Percentiles rank a stretch among this genome's conserved stretches.
Conservation (phyloP, 345 rosid species). For the Firmiana major region DNA sequence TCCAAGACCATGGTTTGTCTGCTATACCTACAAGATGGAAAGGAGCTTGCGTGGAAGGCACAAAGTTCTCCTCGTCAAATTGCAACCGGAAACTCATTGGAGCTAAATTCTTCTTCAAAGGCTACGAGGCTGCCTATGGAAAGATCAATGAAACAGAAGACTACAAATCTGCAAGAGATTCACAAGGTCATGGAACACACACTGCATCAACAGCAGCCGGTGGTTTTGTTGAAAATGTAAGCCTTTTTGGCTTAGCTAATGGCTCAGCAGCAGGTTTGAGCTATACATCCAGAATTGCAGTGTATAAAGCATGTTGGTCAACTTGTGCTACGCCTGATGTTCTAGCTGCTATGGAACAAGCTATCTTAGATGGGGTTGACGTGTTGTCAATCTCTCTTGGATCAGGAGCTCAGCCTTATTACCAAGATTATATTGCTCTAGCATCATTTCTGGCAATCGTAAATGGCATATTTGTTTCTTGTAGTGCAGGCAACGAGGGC, state of each 20-base stretch:
- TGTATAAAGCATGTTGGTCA: slow-evolving; percentile 69
- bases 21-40: slow-evolving; percentile 61
- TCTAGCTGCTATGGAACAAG: slow-evolving; percentile 66
- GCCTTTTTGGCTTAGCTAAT: slow-evolving; percentile 47
- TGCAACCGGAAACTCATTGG: slow-evolving; percentile 82
- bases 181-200: slow-evolving; percentile 81
- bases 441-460: slow-evolving; percentile 52
- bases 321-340: slow-evolving; percentile 47
- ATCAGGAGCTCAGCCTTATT: slow-evolving; percentile 48
- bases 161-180: slow-evolving; percentile 53
- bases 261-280: slow-evolving; percentile 67
- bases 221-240: slow-evolving; percentile 37
- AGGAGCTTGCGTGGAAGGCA: slow-evolving; percentile 63
- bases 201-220: slow-evolving; percentile 85
- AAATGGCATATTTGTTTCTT: slow-evolving; percentile 65
- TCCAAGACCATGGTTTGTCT: slow-evolving; percentile 55
- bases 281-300: slow-evolving; percentile 62
- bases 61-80: slow-evolving; percentile 46
- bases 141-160: slow-evolving; percentile 48
- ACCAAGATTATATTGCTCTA: slow-evolving; percentile 45
- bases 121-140: slow-evolving; percentile 50
- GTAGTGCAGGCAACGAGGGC: slow-evolving; percentile 77
- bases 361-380: slow-evolving; percentile 70
- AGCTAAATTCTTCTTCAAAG: slow-evolving; percentile 57
- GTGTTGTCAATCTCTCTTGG: slow-evolving; percentile 74